These are phyloP conservation scores for Oryza officinalis DNA, from an alignment of 176 grass and related monocot genomes.

Conservation along the genomic window DNA sequence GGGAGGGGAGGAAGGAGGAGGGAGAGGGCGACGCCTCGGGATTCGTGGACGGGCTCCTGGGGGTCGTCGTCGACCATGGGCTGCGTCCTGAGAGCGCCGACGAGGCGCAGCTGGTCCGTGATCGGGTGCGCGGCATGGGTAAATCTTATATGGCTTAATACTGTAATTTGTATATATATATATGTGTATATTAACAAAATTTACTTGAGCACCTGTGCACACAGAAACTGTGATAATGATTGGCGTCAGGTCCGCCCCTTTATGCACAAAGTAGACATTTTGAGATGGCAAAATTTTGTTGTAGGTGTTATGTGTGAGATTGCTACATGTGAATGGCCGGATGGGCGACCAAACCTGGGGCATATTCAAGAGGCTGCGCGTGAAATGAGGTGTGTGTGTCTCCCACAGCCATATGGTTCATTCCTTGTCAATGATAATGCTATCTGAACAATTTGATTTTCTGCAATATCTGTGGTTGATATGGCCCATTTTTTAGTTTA, in stretches of 20 bases:
- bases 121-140: conserved; percentile 76
- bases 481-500: neutral
- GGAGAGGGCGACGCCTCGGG: conserved; percentile 8
- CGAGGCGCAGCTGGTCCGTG: conserved; percentile 65
- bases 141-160: conserved; percentile 19
- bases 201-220: neutral
- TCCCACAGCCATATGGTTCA: neutral
- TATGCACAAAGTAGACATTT: neutral
- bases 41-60: conserved; percentile 73
- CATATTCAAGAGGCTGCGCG: conserved; percentile 90
- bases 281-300: conserved; percentile 21
- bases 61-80: conserved; percentile 78
- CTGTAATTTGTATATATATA: too few relatives aligned
- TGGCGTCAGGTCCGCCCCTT: neutral
- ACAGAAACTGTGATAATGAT: neutral
- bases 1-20: conserved; percentile 13
- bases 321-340: conserved; percentile 73
- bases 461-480: neutral
- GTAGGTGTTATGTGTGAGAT: conserved; percentile 80
- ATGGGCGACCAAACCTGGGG: conserved; percentile 82
- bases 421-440: neutral
- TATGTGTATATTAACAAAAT: neutral
- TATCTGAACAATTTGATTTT: neutral
- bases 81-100: conserved; percentile 74
- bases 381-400: conserved; percentile 78